Conservation (phyloP, 257 asterid genomes). For the Avicennia marina region DNA sequence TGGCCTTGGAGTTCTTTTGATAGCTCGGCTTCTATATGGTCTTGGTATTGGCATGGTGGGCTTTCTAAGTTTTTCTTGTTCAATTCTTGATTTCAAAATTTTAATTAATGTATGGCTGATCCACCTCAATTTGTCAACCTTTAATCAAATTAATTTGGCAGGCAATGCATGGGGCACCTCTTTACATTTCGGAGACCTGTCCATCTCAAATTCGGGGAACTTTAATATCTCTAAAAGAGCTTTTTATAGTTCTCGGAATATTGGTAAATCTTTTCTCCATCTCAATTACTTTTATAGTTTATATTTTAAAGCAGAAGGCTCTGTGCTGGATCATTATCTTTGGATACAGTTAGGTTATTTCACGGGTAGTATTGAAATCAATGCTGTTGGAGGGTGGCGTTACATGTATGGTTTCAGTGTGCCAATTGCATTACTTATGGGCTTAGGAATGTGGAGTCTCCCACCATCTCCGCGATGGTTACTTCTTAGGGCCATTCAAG, state of each 20-base stretch:
- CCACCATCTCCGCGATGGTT: conserved; percentile 99
- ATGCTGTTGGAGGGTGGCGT: conserved; percentile 95
- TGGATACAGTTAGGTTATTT: conserved; percentile 75
- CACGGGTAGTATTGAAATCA: conserved; percentile 70
- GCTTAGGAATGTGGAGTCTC: conserved; percentile 86
- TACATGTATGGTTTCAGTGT: conserved; percentile 86
- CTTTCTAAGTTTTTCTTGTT: conserved; percentile 12
- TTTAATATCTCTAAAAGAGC: conserved; percentile 91
- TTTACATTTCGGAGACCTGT: conserved; percentile 94
- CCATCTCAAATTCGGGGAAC: conserved; percentile 98
- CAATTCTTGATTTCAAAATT: conserved; percentile 6
- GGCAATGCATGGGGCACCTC: conserved; percentile 99
- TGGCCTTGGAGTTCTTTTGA: conserved; percentile 66
- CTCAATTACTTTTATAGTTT: not conserved
- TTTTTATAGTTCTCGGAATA: conserved; percentile 90
- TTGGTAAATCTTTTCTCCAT: conserved; percentile 43
- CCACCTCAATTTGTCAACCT: conserved; percentile 3
- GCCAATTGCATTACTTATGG: conserved; percentile 82
- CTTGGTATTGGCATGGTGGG: conserved; percentile 95
- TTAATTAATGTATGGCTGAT: not conserved
- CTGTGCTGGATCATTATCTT: conserved; percentile 18
- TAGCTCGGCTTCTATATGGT: conserved; percentile 79
- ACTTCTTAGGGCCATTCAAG: conserved; percentile 91
- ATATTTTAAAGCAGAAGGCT: conserved; percentile 11
- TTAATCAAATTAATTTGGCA: conserved; percentile 31